A percentile compares a stretch with the other conserved stretches of the same genome.
Evolutionary conservation across 2,329 filamentous ascomycete genomes (phyloP).

Genomic region (Pseudogymnoascus sp.): DNA sequence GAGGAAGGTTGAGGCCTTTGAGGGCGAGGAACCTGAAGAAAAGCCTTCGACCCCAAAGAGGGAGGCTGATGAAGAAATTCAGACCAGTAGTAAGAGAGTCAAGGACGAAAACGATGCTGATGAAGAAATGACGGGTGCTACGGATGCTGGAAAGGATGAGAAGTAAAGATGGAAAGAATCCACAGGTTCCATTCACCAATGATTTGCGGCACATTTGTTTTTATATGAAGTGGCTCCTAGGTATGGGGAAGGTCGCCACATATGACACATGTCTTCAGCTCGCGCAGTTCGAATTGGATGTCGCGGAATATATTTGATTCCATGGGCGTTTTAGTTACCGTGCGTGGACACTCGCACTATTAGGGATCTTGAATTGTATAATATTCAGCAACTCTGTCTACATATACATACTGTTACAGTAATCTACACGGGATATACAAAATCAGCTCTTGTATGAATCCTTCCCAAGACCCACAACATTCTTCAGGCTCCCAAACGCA

Average conservation of each 20-base stretch:
- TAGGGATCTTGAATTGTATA: conserved; percentile 1
- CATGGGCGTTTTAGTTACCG: conserved; percentile 1
- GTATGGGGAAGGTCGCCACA: neutral
- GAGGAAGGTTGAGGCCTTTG: conserved; percentile 35
- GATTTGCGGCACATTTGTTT: neutral
- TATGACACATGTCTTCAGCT: neutral
- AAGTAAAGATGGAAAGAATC: neutral
- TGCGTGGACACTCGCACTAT: neutral
- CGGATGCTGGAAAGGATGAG: neutral
- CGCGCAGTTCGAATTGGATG: neutral
- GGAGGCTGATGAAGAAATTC: conserved; percentile 44
- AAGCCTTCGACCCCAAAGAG: conserved; percentile 42
- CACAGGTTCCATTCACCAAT: neutral
- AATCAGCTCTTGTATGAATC: neutral
- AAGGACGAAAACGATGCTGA: conserved; percentile 35
- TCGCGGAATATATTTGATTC: neutral
- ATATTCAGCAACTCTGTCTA: neutral
- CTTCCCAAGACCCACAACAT: conserved; percentile 46
- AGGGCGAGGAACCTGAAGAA: conserved; percentile 20
- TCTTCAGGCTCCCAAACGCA: conserved; percentile 77
- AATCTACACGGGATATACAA: neutral
- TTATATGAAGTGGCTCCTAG: neutral
- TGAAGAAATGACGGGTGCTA: conserved; percentile 8
- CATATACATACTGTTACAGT: conserved; percentile 3
- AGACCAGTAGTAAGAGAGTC: conserved; percentile 38